Evolutionary conservation across 2,329 filamentous ascomycete species (phyloP), one percentile per base, ranked within the genome.

Genomic region (Coniosporium tulheliwenetii): DNA sequence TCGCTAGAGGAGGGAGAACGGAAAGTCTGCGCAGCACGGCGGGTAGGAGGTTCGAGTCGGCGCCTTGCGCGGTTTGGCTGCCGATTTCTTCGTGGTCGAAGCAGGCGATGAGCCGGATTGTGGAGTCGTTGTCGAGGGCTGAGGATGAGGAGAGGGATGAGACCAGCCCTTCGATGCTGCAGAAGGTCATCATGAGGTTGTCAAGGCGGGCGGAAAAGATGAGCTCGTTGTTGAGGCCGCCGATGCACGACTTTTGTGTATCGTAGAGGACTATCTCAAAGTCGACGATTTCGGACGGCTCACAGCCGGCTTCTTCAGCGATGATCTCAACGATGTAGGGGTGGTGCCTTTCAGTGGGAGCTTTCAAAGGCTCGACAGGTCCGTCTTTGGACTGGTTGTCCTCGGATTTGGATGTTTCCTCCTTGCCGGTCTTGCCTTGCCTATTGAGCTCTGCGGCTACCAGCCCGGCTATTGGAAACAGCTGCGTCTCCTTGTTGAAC

Each of bases 1-100:
- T 61, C 62, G 10, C 71, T 66, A 16, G 70, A 67, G 16, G 75
- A 71, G 4, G 81, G 30, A 95, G 69, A 30, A 85, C 81, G 1
- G 85, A 91, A 13, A 98, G 73, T 41, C 91, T 83, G 45, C 84
- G 81, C 41, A 96, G 73, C 37, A 96, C 79, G 16, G 85, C 75
- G 1, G 91, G 89, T 13, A 98, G 73, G 43, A 94, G 72, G 62
- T 94, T 94, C 4, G 85, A 94, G 63, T 93, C 79, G 13, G 91
- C 91, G 45, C 91, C 91, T 55, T 98, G 91, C 5, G 89, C 87
- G 2, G 86, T 93, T 43, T 75, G 79, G 45, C 85, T 93, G 41
- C 91, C 91, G 54, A 98, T 91, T 59, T 98, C 91, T 62, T 98
- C 91, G 64, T 98, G 87, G 58, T 98, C 91, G 60, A 98, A 98